Conservation (phyloP, 2,329 filamentous ascomycete species). For the Metarhizium guizhouense region DNA sequence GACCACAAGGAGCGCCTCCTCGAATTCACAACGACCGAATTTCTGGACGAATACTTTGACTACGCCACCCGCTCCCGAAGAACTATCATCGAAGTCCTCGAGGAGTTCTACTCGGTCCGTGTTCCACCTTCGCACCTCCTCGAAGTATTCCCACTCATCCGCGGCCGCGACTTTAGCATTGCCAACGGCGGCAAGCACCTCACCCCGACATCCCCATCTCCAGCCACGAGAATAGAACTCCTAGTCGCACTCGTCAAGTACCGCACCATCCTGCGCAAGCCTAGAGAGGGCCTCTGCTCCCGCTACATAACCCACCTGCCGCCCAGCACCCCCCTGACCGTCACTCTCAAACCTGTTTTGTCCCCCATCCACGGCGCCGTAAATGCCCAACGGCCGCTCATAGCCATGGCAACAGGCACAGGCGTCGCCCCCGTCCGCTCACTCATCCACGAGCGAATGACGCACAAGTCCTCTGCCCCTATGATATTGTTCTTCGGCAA, state of each 20-base stretch:
- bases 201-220: conserved; percentile 14
- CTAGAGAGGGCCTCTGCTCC: conserved; percentile 82
- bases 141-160: conserved; percentile 69
- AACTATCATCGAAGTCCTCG: conserved; percentile 83
- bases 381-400: conserved; percentile 43
- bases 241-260: conserved; percentile 87
- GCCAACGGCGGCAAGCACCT: conserved; percentile 56
- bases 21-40: conserved; percentile 73
- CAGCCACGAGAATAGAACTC: conserved; percentile 52
- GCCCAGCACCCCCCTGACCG: conserved; percentile 46
- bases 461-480: conserved; percentile 19
- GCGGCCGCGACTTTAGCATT: conserved; percentile 91
- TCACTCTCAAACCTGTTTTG: conserved; percentile 46
- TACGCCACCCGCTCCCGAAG: conserved; percentile 87
- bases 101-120: conserved; percentile 78
- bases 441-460: conserved; percentile 65
- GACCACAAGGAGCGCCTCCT: conserved; percentile 72
- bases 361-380: conserved; percentile 30
- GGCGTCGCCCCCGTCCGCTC: conserved; percentile 78
- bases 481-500: conserved; percentile 75
- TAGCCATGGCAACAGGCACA: conserved; percentile 78
- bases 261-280: conserved; percentile 74
- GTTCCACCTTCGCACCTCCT: conserved; percentile 68
- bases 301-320: conserved; percentile 66
- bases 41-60: conserved; percentile 87